Percentiles rank a stretch among this genome's conserved stretches.
These are phyloP conservation scores for Musa balbisiana DNA, from an alignment of 202 grass and related monocot genomes.

Conservation along the genomic window DNA sequence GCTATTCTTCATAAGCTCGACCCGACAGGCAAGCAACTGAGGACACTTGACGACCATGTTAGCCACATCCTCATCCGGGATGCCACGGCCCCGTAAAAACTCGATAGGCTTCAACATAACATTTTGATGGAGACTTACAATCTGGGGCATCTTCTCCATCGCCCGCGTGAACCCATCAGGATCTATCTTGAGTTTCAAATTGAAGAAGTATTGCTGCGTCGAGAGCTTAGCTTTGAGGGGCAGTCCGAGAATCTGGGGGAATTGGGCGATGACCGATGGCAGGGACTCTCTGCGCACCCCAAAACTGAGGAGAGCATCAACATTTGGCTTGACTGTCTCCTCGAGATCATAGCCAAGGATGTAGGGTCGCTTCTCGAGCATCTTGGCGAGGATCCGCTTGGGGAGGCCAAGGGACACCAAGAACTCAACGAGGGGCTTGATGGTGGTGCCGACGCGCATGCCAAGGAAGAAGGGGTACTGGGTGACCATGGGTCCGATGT, in stretches of 20 bases:
- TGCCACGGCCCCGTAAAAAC: constrained; percentile 59
- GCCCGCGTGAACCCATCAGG: constrained; percentile 58
- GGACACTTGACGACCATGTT: constrained; percentile 72
- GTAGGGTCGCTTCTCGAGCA: constrained; percentile 81
- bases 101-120: constrained; percentile 63
- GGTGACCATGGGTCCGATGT: constrained; percentile 92
- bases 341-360: constrained; percentile 79
- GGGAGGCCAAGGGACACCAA: constrained; percentile 61
- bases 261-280: constrained; percentile 63
- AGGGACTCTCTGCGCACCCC: constrained; percentile 55
- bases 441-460: constrained; percentile 77
- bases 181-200: constrained; percentile 71
- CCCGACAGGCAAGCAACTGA: constrained; percentile 48
- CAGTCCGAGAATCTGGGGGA: constrained; percentile 58
- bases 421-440: constrained; percentile 84
- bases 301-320: constrained; percentile 60
- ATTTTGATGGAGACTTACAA: constrained; percentile 73
- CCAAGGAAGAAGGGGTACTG: constrained; percentile 80
- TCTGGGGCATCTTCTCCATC: constrained; percentile 78
- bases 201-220: constrained; percentile 78
- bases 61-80: constrained; percentile 59
- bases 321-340: constrained; percentile 74
- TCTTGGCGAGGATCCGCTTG: constrained; percentile 65
- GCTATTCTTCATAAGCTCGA: constrained; percentile 85
- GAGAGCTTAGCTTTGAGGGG: constrained; percentile 84